Conservation (phyloP, 352 stramenopile genomes). For the Phytopythium aichiense region DNA sequence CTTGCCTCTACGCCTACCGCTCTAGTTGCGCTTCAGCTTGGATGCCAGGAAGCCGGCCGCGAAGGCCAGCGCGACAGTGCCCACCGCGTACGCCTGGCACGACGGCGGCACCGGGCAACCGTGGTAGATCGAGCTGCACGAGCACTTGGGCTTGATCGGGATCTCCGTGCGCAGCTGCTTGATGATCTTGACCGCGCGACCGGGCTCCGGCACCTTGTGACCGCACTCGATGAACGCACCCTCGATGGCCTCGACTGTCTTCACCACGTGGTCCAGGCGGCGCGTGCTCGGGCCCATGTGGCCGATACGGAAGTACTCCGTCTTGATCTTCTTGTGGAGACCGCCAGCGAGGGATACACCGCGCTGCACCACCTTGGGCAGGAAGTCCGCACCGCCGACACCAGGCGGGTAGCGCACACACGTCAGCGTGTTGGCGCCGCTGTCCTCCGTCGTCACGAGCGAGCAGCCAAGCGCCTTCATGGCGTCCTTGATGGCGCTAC, state of each 20-base stretch:
- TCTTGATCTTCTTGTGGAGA: constrained; percentile 81
- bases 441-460: constrained; percentile 48
- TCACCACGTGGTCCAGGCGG: constrained; percentile 68
- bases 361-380: constrained; percentile 67
- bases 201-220: constrained; percentile 51
- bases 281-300: constrained; percentile 81
- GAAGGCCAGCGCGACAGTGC: constrained; percentile 52
- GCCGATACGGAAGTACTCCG: constrained; percentile 80
- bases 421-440: constrained; percentile 63
- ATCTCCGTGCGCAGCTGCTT: constrained; percentile 50
- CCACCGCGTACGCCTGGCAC: constrained; percentile 67
- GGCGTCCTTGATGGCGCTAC: constrained; percentile 58
- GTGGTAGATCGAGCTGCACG: constrained; percentile 35
- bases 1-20: neutral
- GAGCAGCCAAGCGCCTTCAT: constrained; percentile 58
- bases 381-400: constrained; percentile 56
- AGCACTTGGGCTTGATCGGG: constrained; percentile 42
- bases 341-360: constrained; percentile 71
- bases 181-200: constrained; percentile 51
- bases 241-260: constrained; percentile 71
- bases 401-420: constrained; percentile 71
- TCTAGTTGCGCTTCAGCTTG: constrained; percentile 43
- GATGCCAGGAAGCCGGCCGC: constrained; percentile 52
- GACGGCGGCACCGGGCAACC: constrained; percentile 64
- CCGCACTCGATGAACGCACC: constrained; percentile 67